Evolutionary conservation across 1,284 basidiomycete genomes (phyloP), one percentile per base, ranked within the genome.

Genomic region (Malassezia nana): DNA sequence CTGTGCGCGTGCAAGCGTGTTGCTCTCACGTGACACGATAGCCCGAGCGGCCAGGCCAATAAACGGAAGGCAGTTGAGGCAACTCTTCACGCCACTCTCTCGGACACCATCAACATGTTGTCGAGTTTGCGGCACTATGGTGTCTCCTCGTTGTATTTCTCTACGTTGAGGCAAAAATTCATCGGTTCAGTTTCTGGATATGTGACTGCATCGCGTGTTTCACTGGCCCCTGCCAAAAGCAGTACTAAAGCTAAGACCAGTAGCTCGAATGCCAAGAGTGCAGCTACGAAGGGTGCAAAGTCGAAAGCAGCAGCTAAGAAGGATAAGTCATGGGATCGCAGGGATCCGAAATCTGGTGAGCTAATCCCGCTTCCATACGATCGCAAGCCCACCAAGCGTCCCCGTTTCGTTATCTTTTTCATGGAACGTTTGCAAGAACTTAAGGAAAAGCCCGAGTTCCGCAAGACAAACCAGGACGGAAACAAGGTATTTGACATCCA

Each of bases 391-490:
- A 71, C 59, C 32, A 50, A 59, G 9, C 54, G 57, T 13, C 49
- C 65, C 3, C 54, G 64, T 22, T 71, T 66, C 57, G 33, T 67
- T 35, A 55, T 69, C 52, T 71, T 61, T 60, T 60, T 71, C 47
- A 46, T 59, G 20, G 63, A 64, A 16, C 60, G 64, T 15, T 41
- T 67, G 33, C 40, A 60, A n/a, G 57, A 60, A 46, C 45, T 64
- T 40, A 64, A 62, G 53, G 52, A 53, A 32, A 53, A 63, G 33
- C 50, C 61, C 29, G 57, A 55, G 49, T 63, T 57, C 56, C 56
- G 55, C 26, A 62, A 60, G 55, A 60, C 50, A 18, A 64, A 57
- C 52, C 56, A 57, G 40, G 55, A 57, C 26, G 64, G 60, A 26
- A 57, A 63, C 18, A 46, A 59, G 35, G 60, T 67, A 22, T 49